These are phyloP conservation scores for Zelopaecilomyces penicillatus DNA, from an alignment of 2,329 filamentous ascomycete genomes.

Conservation along the genomic window DNA sequence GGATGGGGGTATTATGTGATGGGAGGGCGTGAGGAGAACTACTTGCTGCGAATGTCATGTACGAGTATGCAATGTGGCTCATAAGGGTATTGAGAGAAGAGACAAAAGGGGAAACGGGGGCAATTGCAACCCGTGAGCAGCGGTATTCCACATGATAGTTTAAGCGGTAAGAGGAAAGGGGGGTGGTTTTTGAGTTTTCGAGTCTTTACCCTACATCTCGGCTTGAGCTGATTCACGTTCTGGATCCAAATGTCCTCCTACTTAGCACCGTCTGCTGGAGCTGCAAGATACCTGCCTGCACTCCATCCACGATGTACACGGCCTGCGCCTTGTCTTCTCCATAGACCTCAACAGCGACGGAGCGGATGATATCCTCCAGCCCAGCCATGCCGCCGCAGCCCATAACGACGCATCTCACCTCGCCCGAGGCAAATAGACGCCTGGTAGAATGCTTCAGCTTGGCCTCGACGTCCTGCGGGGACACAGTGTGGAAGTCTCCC, in stretches of 20 bases:
- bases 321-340: slow-evolving; percentile 7
- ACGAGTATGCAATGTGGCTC: too few species aligned
- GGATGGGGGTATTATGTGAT: too few species aligned
- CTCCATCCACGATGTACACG: slow-evolving; percentile 66
- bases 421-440: slow-evolving; percentile 48
- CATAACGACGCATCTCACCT: slow-evolving; percentile 64
- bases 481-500: slow-evolving; percentile 65
- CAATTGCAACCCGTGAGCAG: too few species aligned
- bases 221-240: too few species aligned
- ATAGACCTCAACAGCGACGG: slow-evolving; percentile 52
- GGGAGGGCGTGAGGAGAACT: too few species aligned
- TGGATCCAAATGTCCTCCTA: slow-evolving; percentile 27
- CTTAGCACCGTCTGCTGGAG: slow-evolving; percentile 47
- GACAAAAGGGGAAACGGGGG: too few species aligned
- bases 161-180: too few species aligned
- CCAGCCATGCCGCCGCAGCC: slow-evolving; percentile 91
- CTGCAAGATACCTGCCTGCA: slow-evolving; percentile 59
- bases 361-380: slow-evolving; percentile 66
- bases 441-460: slow-evolving; percentile 64
- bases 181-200: too few species aligned
- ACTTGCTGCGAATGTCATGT: too few species aligned
- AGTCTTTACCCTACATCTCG: too few species aligned
- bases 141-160: too few species aligned
- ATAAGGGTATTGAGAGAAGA: too few species aligned
- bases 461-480: slow-evolving; percentile 52